Evolutionary conservation across 73 alveolate species (phyloP), one percentile per base, ranked within the genome.

Genomic region (Blepharisma stoltei): DNA sequence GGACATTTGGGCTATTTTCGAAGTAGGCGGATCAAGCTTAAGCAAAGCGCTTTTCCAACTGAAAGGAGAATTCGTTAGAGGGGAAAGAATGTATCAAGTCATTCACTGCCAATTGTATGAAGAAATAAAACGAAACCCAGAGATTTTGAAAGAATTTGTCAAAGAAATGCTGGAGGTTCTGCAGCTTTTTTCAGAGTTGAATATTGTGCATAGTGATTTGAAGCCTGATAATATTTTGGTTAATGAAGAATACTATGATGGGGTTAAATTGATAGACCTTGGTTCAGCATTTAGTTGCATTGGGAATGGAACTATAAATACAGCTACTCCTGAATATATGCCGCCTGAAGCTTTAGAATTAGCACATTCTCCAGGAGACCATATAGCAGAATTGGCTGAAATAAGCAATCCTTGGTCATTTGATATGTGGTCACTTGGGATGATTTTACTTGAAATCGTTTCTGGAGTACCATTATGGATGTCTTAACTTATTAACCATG

Each of bases 381-480:
- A 20, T 71, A 7, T 54, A 18, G 38, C 81, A 25, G n/a, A 48
- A 6, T 8, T 71, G 76, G 25, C 77, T 25, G 75, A 75, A 45
- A 69, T 48, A 55, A n/a, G 50, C 18, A 11, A 52, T 78, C 92
- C 95, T 6, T 89, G 96, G 96, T 46, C 84, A 18, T 86, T 78
- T 73, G 96, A 89, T 55, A 78, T 85, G 20, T 89, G 96, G 96
- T 66, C 89, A 25, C 70, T 86, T 0, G 96, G 96, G 23, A 88
- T 89, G 38, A 81, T 89, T 18, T n/a, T 85, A 18, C 77, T 89
- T 5, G 96, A 89, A 73, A 81, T 86, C 9, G 53, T 81, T 11
- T 55, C 90, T 18, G 96, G 93, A 20, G 85, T 89, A 46, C 96
- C 96, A 6, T 76, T 89, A 4, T 89, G 96, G 96, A 81, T 89